Evolutionary conservation across 2,329 filamentous ascomycete genomes (phyloP).

Genomic region (Xylaria sp.): DNA sequence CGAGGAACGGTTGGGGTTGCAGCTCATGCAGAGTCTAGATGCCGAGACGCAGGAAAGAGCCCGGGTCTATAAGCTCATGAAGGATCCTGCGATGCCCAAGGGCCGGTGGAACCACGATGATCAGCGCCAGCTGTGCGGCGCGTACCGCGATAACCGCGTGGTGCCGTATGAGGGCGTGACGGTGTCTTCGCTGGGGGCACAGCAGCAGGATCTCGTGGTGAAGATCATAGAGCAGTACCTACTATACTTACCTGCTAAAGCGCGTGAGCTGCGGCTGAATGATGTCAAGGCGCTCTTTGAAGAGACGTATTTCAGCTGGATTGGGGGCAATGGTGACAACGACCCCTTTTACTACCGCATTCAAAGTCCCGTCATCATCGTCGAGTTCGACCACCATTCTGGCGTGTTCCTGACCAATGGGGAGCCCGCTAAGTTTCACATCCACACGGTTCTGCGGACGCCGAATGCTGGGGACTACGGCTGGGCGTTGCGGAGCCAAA

Average conservation of each 20-base stretch:
- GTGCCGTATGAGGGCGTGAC: conserved; percentile 78
- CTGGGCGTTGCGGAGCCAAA: conserved; percentile 58
- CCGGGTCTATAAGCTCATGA: conserved; percentile 68
- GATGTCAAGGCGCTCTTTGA: conserved; percentile 65
- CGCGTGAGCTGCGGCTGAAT: conserved; percentile 65
- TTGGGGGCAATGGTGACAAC: conserved; percentile 72
- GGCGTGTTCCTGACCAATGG: conserved; percentile 80
- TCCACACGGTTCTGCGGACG: conserved; percentile 77
- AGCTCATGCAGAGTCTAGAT: conserved; percentile 73
- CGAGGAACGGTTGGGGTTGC: conserved; percentile 73
- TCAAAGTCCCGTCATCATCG: conserved; percentile 78
- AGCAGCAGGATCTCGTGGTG: conserved; percentile 66
- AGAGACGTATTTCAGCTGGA: conserved; percentile 86
- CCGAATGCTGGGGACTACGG: conserved; percentile 85
- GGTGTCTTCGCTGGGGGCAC: conserved; percentile 59
- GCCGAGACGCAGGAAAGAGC: conserved; percentile 60
- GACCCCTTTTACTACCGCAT: conserved; percentile 83
- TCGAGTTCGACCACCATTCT: conserved; percentile 84
- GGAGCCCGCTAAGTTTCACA: conserved; percentile 81
- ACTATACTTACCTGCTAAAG: conserved; percentile 70
- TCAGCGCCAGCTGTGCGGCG: conserved; percentile 80
- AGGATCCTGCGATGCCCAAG: conserved; percentile 72
- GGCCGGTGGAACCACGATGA: conserved; percentile 85
- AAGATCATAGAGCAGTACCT: conserved; percentile 72
- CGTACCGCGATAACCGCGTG: conserved; percentile 80